A percentile compares a stretch with the other conserved stretches of the same genome.
These are phyloP conservation scores for Pyrenophora tritici-repentis DNA, from an alignment of 2,329 filamentous ascomycete genomes.

Conservation along the genomic window DNA sequence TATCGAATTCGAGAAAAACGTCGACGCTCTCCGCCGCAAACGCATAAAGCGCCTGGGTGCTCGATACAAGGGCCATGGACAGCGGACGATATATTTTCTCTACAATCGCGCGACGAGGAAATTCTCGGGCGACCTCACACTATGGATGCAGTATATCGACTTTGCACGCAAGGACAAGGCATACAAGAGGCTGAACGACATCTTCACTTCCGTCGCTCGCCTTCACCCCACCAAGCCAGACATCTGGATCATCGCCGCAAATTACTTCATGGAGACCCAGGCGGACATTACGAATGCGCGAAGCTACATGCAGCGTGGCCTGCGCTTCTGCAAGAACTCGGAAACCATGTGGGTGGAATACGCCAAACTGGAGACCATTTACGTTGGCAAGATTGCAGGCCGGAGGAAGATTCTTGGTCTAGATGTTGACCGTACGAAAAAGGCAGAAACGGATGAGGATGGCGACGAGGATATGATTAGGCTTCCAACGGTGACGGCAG, in stretches of 20 bases:
- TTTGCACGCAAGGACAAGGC: slow-evolving; percentile 73
- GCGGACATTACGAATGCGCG: slow-evolving; percentile 87
- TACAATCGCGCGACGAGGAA: slow-evolving; percentile 84
- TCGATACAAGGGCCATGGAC: slow-evolving; percentile 70
- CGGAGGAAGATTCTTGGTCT: slow-evolving; percentile 71
- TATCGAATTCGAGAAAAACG: slow-evolving; percentile 70
- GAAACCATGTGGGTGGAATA: slow-evolving; percentile 85
- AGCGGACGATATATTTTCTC: slow-evolving; percentile 84
- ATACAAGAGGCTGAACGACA: slow-evolving; percentile 63
- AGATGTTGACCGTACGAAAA: slow-evolving; percentile 53
- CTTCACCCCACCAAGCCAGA: slow-evolving; percentile 83
- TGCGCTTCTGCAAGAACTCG: slow-evolving; percentile 83
- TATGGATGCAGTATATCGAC: slow-evolving; percentile 91
- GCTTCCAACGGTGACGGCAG: slow-evolving; percentile 63
- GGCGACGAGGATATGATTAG: slow-evolving; percentile 58
- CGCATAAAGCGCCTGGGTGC: slow-evolving; percentile 81
- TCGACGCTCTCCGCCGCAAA: slow-evolving; percentile 78
- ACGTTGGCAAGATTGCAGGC: slow-evolving; percentile 78
- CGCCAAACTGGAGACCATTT: slow-evolving; percentile 88
- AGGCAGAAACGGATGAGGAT: slow-evolving; percentile 53
- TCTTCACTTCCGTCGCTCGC: slow-evolving; percentile 72
- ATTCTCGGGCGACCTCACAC: slow-evolving; percentile 76
- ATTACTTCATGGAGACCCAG: slow-evolving; percentile 74
- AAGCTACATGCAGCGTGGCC: slow-evolving; percentile 84
- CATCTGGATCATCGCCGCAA: slow-evolving; percentile 84